Evolutionary conservation across 2,329 filamentous ascomycete genomes (phyloP), one percentile per base, ranked within the genome.

Genomic region (Beauveria brongniartii): DNA sequence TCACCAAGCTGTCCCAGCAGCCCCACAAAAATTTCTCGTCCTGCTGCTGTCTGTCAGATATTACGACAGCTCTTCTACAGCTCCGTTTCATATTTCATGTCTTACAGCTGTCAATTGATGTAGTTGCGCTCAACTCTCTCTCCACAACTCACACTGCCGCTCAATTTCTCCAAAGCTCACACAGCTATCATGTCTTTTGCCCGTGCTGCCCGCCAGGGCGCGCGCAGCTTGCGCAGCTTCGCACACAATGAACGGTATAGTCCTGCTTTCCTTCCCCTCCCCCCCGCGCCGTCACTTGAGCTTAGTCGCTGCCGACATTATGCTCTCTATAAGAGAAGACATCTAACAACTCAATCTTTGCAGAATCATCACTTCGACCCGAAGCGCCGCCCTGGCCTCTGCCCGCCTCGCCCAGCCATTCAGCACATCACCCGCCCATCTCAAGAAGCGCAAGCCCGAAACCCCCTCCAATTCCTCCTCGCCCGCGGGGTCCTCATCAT

Each of bases 391-490:
- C 20, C 52, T 12, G 41, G 51, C 26, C 20, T 20, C 50, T 26
- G 48, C 61, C 37, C 10, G 51, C 20, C 59, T 53, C 18, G n/a
- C 41, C 40, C 73, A 72, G 3, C 34, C 64, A 46, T 74, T 77
- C 66, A 69, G 64, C 65, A 67, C 67, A 43, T 71, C 70, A 8
- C 34, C 66, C 2, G 22, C 63, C 0, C 64, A 72, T 43, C 62
- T 68, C 51, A 78, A 77, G 69, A 77, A 77, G 68, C 72, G 71
- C 67, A 77, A 74, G 61, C 62, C 58, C 55, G 62, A 67, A 24
- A 58, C 62, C 43, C 62, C 64, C 48, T 63, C 64, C 57, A 62
- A 65, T n/a, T 34, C 61, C 61, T 61, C 66, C 40, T 50, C 64
- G 51, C 61, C 55, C 26, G 46, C 63, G 57, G 57, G 61, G 34